Percentiles rank a stretch among this genome's conserved stretches.
Evolutionary conservation across 495 filamentous ascomycete genomes (phyloP).

Genomic region (Acidiella bohemica): DNA sequence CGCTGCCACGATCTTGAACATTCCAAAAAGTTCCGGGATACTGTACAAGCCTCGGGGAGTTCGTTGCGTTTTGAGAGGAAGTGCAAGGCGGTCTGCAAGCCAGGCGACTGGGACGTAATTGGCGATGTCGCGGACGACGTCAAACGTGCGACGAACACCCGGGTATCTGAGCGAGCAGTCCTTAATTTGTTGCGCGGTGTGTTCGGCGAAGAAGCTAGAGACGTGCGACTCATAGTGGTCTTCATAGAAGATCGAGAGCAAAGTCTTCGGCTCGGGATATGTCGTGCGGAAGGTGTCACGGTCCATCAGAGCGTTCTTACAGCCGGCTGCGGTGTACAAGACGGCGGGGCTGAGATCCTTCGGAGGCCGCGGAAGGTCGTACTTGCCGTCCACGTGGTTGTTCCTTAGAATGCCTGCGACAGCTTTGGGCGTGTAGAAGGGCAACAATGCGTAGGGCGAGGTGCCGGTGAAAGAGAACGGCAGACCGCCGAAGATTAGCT

Average conservation of each 20-base stretch:
- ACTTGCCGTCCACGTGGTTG: constrained; percentile 33
- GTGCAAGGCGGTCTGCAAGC: constrained; percentile 23
- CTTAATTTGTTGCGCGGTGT: constrained; percentile 28
- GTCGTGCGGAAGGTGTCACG: constrained; percentile 31
- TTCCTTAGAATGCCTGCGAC: constrained; percentile 41
- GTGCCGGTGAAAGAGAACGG: constrained; percentile 21
- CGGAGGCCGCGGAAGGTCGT: constrained; percentile 25
- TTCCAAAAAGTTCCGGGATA: constrained; percentile 18
- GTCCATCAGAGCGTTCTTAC: constrained; percentile 30
- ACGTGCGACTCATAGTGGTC: constrained; percentile 30
- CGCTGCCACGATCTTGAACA: constrained; percentile 20
- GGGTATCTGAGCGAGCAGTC: constrained; percentile 27
- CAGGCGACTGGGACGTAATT: constrained; percentile 24
- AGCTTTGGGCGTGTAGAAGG: constrained; percentile 31
- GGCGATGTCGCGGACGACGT: constrained; percentile 33
- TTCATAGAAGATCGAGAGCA: constrained; percentile 32
- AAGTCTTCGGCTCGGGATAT: constrained; percentile 29
- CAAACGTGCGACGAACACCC: constrained; percentile 24
- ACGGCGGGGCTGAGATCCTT: constrained; percentile 23
- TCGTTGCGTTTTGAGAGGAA: constrained; percentile 22
- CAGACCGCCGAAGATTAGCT: constrained; percentile 20
- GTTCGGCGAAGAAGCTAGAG: constrained; percentile 25
- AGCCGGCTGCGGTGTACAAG: constrained; percentile 30
- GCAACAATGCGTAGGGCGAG: constrained; percentile 31
- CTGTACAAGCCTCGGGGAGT: constrained; percentile 16